Percentiles rank a stretch among this genome's conserved stretches.
Conservation (phyloP, 2,329 filamentous ascomycete genomes). For the Paecilomyces fulvus region DNA sequence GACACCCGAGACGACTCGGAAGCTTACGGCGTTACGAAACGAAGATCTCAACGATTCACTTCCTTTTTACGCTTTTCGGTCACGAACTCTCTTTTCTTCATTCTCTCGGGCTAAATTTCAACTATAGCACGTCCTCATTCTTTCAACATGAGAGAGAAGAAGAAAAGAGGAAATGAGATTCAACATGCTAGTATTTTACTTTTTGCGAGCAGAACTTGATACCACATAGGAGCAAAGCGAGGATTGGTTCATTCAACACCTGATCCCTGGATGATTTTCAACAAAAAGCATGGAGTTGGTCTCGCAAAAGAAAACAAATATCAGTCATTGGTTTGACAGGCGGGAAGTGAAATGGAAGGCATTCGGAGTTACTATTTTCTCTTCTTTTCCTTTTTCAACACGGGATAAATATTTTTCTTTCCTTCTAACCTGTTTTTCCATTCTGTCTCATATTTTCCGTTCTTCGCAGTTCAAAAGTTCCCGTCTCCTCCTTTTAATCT, state of each 20-base stretch:
- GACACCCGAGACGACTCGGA: background rate
- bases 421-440: background rate
- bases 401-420: background rate
- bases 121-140: background rate
- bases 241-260: background rate
- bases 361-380: background rate
- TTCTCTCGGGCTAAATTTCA: background rate
- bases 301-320: background rate
- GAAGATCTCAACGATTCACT: background rate
- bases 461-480: background rate
- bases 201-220: background rate
- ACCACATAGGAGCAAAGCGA: background rate
- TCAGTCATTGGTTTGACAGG: no score
- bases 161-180: background rate
- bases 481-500: background rate
- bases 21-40: background rate
- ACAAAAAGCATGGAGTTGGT: background rate
- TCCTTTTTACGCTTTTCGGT: background rate
- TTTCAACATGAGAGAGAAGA: background rate
- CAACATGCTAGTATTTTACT: background rate
- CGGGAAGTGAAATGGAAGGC: background rate
- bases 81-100: background rate
- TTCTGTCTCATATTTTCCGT: background rate
- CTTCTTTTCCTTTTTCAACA: background rate
- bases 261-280: background rate